Percentiles rank a stretch among this genome's conserved stretches.
These are phyloP conservation scores for Athelia psychrophila DNA, from an alignment of 1,284 basidiomycete genomes.

Conservation along the genomic window DNA sequence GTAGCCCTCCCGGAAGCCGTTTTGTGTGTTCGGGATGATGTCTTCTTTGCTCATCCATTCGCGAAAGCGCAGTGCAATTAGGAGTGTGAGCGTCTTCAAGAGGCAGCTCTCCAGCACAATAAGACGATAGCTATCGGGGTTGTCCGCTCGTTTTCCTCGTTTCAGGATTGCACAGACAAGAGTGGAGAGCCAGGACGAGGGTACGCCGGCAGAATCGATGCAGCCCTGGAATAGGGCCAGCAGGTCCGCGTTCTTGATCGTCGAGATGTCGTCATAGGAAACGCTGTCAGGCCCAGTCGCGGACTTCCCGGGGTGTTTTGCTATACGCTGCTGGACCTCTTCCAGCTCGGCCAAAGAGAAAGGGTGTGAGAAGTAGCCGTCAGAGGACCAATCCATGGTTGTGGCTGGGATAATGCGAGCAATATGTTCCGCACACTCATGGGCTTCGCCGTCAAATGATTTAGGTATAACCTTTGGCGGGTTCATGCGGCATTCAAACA, in stretches of 20 bases:
- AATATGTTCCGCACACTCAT: neutral
- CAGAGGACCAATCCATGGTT: neutral
- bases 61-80: conserved; percentile 14
- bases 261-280: conserved; percentile 10
- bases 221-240: conserved; percentile 16
- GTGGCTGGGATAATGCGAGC: neutral
- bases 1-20: conserved; percentile 2
- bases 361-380: conserved; percentile 12
- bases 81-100: conserved; percentile 26
- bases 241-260: conserved; percentile 14
- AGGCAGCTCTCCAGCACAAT: conserved; percentile 30
- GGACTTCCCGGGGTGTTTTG: neutral
- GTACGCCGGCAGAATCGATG: conserved; percentile 12
- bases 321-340: conserved; percentile 10
- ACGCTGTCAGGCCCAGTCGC: conserved; percentile 15
- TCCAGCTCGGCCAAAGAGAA: conserved; percentile 16
- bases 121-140: conserved; percentile 21
- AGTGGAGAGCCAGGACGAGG: conserved; percentile 17
- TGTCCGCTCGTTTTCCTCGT: conserved; percentile 10
- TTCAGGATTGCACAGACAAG: conserved; percentile 23
- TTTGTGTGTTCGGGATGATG: conserved; percentile 5
- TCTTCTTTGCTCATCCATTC: conserved; percentile 8
- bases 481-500: too few relatives aligned
- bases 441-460: too few relatives aligned
- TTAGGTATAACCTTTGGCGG: too few relatives aligned